Evolutionary conservation across 177 flowering plant species (phyloP).

Genomic region (Vitis hybrid): DNA sequence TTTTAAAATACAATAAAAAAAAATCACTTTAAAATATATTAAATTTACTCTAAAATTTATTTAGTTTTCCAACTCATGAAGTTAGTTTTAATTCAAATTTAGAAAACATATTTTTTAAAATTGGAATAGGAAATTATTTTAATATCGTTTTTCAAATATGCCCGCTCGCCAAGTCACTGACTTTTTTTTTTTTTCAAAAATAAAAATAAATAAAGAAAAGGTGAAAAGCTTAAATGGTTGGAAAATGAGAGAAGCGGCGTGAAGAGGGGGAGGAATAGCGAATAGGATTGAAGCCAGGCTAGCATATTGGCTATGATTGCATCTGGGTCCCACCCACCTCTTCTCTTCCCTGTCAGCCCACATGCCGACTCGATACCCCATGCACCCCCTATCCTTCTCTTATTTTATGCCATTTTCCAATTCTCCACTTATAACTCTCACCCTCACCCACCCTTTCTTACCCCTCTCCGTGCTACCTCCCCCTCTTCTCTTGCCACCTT

Average conservation of each 20-base stretch:
- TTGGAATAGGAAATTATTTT: no score
- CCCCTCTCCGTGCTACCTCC: neutral
- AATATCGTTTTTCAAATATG: no score
- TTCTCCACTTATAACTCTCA: neutral
- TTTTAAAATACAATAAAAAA: neutral
- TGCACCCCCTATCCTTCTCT: constrained; percentile 20
- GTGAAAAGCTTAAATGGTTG: neutral
- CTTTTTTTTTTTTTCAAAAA: neutral
- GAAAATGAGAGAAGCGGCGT: neutral
- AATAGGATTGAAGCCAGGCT: constrained; percentile 50
- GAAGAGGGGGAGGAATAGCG: neutral
- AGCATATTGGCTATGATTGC: constrained; percentile 51
- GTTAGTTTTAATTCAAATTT: no score
- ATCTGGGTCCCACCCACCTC: constrained; percentile 36
- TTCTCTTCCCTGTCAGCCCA: constrained; percentile 48
- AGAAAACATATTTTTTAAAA: no score
- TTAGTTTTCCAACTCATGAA: neutral
- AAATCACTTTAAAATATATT: neutral
- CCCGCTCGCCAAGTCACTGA: no score
- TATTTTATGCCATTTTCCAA: neutral
- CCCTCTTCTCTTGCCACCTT: neutral
- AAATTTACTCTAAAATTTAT: neutral
- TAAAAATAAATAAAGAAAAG: neutral
- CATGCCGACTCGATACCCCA: constrained; percentile 58
- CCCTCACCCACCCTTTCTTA: constrained; percentile 4